Evolutionary conservation across 1,284 basidiomycete species (phyloP).

Genomic region (Mycosarcoma mackinlayi): DNA sequence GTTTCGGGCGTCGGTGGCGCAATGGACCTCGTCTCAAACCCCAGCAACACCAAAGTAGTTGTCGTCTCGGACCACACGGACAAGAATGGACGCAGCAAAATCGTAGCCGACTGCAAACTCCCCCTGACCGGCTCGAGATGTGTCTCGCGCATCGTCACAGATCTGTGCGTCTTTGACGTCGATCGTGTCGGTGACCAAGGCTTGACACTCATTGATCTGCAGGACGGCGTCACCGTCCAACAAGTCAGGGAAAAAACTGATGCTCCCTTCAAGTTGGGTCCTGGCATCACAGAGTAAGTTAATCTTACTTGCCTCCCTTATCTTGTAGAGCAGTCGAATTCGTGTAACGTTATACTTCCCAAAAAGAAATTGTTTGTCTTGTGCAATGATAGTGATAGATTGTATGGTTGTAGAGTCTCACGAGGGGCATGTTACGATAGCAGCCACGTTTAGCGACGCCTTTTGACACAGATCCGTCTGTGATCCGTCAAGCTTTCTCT

Average conservation of each 20-base stretch:
- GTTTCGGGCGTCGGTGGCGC: constrained; percentile 85
- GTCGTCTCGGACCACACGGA: constrained; percentile 88
- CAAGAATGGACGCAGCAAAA: constrained; percentile 88
- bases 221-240: constrained; percentile 82
- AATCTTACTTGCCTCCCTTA: neutral
- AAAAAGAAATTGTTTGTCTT: neutral
- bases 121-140: constrained; percentile 87
- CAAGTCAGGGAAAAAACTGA: constrained; percentile 87
- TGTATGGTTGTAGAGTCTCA: no score
- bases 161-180: constrained; percentile 86
- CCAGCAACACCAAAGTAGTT: constrained; percentile 71
- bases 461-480: no score
- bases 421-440: no score
- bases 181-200: constrained; percentile 77
- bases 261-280: constrained; percentile 75
- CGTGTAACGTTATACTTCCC: no score
- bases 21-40: constrained; percentile 76
- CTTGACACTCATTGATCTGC: constrained; percentile 82
- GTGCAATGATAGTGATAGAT: neutral
- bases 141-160: constrained; percentile 90
- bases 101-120: constrained; percentile 82
- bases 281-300: constrained; percentile 17
- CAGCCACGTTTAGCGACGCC: no score
- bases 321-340: no score
- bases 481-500: no score